Base-by-base conservation (phyloP, 2,329 filamentous ascomycete species). In the Penicillium sp. region DNA sequence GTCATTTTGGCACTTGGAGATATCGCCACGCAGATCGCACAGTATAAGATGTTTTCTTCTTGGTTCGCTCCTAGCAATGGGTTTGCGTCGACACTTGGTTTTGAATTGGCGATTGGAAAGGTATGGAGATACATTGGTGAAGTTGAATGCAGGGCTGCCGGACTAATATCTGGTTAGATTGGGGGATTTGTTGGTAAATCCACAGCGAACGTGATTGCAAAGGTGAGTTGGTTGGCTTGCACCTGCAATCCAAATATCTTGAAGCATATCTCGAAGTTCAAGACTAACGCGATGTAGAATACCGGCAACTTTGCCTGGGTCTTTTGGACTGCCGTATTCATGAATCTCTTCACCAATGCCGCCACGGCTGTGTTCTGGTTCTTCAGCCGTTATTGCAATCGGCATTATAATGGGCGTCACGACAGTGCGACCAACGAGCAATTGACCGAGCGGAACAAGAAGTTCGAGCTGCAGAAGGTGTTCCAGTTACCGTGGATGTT, bases 21-120 rank as follows among this genome's bases (percentile, higher is more conserved):
- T 63, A 86, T 88, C 22, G 84, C 86, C 0, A 89, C 87, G 0
- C 86, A 89, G 66, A 81, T 88, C 33, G 87, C 87, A 0, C 86
- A 88, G 70, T 89, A 88, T 71, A 87, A 88, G 63, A 83, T 89
- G 63, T 89, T 89, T 67, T 87, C 85, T 0, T 86, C 85, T 0
- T 89, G 86, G 86, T 89, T 89, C 63, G 80, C 86, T 0, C 87
- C 86, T 0, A 85, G 80, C 8, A 82, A 85, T 59, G 86, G 86
- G 1, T 89, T 89, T 68, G 87, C 86, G 0, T 86, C 85, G 0
- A 89, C 86, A 0, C 78, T 89, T 0, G 86, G 82, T 0, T 83
- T 89, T 4, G 86, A 89, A 70, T 78, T 89, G 0, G 85, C 82
- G 0, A 82, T 89, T 56, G 85, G 85, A 19, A 88, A 88, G 54